Percentiles rank a stretch among this genome's conserved stretches.
These are phyloP conservation scores for Tieghemostelium lacteum DNA, from an alignment of 78 protist genomes.

Conservation along the genomic window DNA sequence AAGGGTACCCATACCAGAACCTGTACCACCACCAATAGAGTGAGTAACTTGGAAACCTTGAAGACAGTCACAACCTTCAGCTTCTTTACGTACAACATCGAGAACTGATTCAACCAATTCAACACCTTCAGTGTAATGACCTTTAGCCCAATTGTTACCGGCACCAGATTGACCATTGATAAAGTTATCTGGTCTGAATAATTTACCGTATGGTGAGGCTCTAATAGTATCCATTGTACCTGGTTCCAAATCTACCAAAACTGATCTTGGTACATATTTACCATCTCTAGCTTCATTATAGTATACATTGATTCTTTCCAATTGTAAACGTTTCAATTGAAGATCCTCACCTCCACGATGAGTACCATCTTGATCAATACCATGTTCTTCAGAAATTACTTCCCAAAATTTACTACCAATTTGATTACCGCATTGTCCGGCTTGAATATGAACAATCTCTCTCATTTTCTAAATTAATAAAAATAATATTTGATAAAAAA, in stretches of 20 bases:
- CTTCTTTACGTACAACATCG: slow-evolving; percentile 98
- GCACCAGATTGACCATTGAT: slow-evolving; percentile 96
- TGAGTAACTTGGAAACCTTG: slow-evolving; percentile 99
- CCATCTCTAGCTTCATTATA: slow-evolving; percentile 97
- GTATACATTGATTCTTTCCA: slow-evolving; percentile 98
- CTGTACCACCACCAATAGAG: slow-evolving; percentile 99
- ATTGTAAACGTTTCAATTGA: slow-evolving; percentile 95
- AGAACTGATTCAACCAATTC: slow-evolving; percentile 96
- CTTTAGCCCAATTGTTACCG: slow-evolving; percentile 99
- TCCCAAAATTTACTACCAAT: slow-evolving; percentile 94
- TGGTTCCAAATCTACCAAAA: slow-evolving; percentile 98
- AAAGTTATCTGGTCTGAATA: slow-evolving; percentile 98
- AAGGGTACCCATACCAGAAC: slow-evolving; percentile 98
- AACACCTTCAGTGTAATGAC: slow-evolving; percentile 97
- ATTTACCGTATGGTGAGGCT: slow-evolving; percentile 94
- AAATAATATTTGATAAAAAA: too few relatives aligned
- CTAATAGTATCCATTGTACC: slow-evolving; percentile 97
- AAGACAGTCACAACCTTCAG: slow-evolving; percentile 97
- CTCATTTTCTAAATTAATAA: too few relatives aligned
- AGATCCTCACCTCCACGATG: slow-evolving; percentile 93
- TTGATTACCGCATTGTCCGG: slow-evolving; percentile 99
- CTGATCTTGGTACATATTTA: slow-evolving; percentile 98
- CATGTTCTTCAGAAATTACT: slow-evolving; percentile 98
- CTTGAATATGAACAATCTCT: slow-evolving; percentile 97
- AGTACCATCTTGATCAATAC: slow-evolving; percentile 96